Conservation (phyloP, 2,329 filamentous ascomycete genomes). For the Paecilomyces formosus region DNA sequence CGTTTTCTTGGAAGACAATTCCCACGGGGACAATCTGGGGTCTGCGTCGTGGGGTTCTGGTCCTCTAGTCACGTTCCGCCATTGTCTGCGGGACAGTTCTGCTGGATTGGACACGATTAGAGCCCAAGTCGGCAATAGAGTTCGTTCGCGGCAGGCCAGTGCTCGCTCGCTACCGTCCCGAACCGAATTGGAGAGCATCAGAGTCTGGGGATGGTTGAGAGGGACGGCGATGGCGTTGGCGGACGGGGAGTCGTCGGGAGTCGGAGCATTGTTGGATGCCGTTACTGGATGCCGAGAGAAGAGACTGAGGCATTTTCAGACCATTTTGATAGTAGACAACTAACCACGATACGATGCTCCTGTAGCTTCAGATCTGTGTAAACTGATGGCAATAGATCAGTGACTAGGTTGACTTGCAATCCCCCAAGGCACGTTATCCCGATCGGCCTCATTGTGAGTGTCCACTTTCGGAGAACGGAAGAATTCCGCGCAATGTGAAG, state of each 20-base stretch:
- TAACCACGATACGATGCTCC: no score
- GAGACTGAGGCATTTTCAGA: no score
- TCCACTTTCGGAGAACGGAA: not conserved
- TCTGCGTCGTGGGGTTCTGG: not conserved
- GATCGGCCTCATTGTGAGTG: not conserved
- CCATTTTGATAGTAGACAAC: no score
- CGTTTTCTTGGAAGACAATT: not conserved
- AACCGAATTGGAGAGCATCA: not conserved
- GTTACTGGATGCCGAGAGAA: not conserved
- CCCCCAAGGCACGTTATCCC: not conserved
- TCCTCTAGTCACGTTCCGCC: not conserved
- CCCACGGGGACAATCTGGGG: not conserved
- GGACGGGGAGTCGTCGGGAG: not conserved
- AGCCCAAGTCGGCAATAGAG: not conserved
- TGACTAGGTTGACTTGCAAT: no score
- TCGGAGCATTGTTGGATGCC: not conserved
- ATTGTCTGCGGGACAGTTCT: not conserved
- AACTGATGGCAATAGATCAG: not conserved
- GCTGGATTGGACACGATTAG: not conserved
- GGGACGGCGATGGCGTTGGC: not conserved
- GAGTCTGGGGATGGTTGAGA: not conserved
- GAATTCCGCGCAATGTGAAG: not conserved
- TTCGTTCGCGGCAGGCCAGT: not conserved
- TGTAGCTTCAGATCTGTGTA: not conserved
- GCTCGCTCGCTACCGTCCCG: not conserved